Evolutionary conservation across 2,329 filamentous ascomycete genomes (phyloP), one percentile per base, ranked within the genome.

Genomic region (Lasiodiplodia sp.): DNA sequence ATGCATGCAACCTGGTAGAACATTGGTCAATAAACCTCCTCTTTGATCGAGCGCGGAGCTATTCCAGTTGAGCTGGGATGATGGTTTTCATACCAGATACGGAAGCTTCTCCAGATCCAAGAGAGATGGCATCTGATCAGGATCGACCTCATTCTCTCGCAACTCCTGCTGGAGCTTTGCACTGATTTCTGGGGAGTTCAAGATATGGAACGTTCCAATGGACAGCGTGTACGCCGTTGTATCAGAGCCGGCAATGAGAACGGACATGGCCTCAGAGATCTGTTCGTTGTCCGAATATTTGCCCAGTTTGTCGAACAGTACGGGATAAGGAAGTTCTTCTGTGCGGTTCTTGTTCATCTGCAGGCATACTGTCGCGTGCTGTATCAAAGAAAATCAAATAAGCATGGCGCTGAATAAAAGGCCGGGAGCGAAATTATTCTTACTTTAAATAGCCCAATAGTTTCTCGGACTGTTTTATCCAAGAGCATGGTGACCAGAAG

Each of bases 231-330:
- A 34, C 1, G 53, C 53, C 4, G 53, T 56, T 6, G 53, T 56
- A 11, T 56, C 53, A 14, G 53, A 56, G 5, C 53, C 53, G 28
- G 53, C 53, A 56, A 56, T 56, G 25, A 56, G 28, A 8, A 34
- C 28, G 28, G 53, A 31, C 25, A 56, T 31, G 53, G 53, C 53
- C n/a, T 56, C 53, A 28, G 25, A 31, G 2, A 56, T 37, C 18
- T 56, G 16, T 28, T 56, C 53, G 8, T 10, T 6, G 18, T 56
- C 53, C 18, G 53, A n/a, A 18, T 31, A 31, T 2, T 37, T 1
- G 25, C 3, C 53, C 18, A 56, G 53, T 10, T 0, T 21, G 53
- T 56, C 53, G 53, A 56, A 56, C 18, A 56, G 14, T 1, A 56
- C 53, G 8, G 53, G 53, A 18, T 8, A 56, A 16, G 25, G 16